A percentile compares a stretch with the other conserved stretches of the same genome.
Conservation (phyloP, 108 stramenopile genomes). For the Cyclotella atomus region DNA sequence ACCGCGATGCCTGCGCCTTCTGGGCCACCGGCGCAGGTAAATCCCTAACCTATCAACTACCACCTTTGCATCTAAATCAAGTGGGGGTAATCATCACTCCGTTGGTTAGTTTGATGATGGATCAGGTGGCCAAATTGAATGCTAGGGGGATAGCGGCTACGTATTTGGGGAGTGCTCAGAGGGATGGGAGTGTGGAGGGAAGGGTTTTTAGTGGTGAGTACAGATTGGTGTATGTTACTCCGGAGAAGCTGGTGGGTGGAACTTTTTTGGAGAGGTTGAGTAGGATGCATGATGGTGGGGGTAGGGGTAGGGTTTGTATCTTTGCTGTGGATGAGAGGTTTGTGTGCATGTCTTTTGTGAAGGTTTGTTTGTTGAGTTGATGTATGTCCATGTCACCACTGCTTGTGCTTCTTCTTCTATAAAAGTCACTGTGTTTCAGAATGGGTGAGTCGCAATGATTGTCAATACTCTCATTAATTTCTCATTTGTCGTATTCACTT, state of each 20-base stretch:
- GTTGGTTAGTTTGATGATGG: constrained; percentile 91
- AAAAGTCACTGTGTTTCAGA: constrained; percentile 90
- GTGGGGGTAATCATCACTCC: constrained; percentile 73
- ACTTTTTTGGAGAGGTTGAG: constrained; percentile 59
- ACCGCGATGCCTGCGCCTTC: constrained; percentile 72
- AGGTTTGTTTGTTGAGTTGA: background rate
- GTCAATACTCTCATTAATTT: background rate
- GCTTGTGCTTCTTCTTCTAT: background rate
- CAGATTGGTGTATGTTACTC: constrained; percentile 89
- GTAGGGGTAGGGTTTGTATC: constrained; percentile 50
- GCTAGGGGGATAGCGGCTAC: constrained; percentile 42
- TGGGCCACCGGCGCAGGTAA: constrained; percentile 96
- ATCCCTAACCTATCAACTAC: constrained; percentile 87
- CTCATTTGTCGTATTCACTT: no score
- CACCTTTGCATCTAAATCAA: constrained; percentile 68
- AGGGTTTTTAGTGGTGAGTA: constrained; percentile 63
- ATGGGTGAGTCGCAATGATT: constrained; percentile 55
- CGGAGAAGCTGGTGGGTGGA: constrained; percentile 75
- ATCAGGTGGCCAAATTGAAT: constrained; percentile 85
- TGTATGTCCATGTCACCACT: background rate
- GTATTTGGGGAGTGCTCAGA: constrained; percentile 72
- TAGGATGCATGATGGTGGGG: constrained; percentile 30
- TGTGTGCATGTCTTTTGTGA: no score
- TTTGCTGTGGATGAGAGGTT: constrained; percentile 90
- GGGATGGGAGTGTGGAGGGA: constrained; percentile 54